Evolutionary conservation across 2,329 filamentous ascomycete species (phyloP).

Genomic region (Cercospora sojina): DNA sequence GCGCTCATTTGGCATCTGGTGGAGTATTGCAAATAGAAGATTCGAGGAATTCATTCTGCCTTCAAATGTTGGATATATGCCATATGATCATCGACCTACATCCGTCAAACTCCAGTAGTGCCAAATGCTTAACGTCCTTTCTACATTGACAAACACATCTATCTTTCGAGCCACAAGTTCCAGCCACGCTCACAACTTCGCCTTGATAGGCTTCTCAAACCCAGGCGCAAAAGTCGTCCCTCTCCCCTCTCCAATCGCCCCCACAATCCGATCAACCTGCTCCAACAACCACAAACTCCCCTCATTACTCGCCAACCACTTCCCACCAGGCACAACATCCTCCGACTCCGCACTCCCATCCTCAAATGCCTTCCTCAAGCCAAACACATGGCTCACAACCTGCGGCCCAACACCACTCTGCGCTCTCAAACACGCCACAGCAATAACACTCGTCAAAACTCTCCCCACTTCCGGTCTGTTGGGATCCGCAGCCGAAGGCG

Average conservation of each 20-base stretch:
- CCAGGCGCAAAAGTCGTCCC: conserved; percentile 60
- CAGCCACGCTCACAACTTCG: conserved; percentile 38
- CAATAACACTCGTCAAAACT: conserved; percentile 70
- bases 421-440: conserved; percentile 70
- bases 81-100: background rate
- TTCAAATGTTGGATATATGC: background rate
- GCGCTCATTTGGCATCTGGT: background rate
- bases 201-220: conserved; percentile 41
- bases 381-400: conserved; percentile 78
- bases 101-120: background rate
- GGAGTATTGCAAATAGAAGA: background rate
- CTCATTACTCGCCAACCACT: conserved; percentile 65
- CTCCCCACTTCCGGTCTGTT: conserved; percentile 60
- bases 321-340: conserved; percentile 57
- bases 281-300: conserved; percentile 64
- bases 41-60: background rate
- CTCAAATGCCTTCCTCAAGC: conserved; percentile 71
- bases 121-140: background rate
- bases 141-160: background rate
- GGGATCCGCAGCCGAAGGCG: conserved; percentile 43
- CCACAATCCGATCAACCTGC: conserved; percentile 61
- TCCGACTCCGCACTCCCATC: conserved; percentile 59
- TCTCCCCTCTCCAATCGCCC: conserved; percentile 46
- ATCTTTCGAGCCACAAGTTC: no score
- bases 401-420: conserved; percentile 82